Conservation (phyloP, 768 basidiomycete genomes). For the Hypholoma fasciculare region DNA sequence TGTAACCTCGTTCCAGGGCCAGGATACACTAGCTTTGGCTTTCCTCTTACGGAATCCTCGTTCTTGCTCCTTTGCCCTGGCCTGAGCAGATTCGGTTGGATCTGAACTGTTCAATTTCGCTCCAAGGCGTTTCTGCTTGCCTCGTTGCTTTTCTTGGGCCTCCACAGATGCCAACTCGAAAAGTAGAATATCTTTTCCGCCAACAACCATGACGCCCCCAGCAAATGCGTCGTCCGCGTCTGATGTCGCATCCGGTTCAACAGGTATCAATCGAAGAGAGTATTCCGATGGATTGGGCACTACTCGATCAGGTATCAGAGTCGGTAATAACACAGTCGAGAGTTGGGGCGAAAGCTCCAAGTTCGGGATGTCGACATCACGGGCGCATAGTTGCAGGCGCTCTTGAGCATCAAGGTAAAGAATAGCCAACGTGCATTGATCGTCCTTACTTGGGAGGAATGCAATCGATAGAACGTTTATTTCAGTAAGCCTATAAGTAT, state of each 20-base stretch:
- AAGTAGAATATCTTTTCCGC: constrained; percentile 63
- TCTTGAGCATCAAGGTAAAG: constrained; percentile 64
- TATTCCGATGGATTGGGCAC: constrained; percentile 44
- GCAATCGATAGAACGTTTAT: constrained; percentile 67
- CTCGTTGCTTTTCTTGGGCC: constrained; percentile 50
- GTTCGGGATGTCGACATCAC: constrained; percentile 50
- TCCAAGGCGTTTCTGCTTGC: constrained; percentile 54
- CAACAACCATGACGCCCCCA: constrained; percentile 75
- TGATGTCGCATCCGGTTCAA: constrained; percentile 30
- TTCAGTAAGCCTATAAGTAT: constrained; percentile 59
- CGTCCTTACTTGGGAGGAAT: constrained; percentile 51
- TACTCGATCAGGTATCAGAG: constrained; percentile 49
- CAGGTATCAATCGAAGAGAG: constrained; percentile 40
- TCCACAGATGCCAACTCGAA: constrained; percentile 55
- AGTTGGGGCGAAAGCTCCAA: constrained; percentile 49
- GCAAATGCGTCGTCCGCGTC: constrained; percentile 32
- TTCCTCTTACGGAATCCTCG: constrained; percentile 55
- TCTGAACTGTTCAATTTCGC: constrained; percentile 49
- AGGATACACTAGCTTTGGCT: constrained; percentile 55
- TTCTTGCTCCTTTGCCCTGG: constrained; percentile 58
- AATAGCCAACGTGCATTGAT: constrained; percentile 59
- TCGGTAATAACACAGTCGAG: constrained; percentile 51
- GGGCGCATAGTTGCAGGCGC: constrained; percentile 62
- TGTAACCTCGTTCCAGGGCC: constrained; percentile 76
- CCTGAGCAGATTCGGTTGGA: constrained; percentile 39